Conservation (phyloP, 1,284 basidiomycete species). For the Cerioporus squamosus region DNA sequence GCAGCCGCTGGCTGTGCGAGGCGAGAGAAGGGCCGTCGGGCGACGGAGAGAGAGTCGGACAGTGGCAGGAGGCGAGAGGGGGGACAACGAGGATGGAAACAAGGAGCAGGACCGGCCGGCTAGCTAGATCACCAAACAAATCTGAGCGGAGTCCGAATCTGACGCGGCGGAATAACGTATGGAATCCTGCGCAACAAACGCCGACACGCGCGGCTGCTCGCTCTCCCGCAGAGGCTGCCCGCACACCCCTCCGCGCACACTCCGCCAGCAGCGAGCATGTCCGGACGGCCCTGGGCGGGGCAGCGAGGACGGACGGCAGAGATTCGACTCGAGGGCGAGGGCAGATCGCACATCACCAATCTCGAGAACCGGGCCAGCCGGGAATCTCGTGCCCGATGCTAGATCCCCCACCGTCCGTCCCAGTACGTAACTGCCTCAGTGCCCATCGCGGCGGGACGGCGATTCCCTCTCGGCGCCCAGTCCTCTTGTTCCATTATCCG, state of each 20-base stretch:
- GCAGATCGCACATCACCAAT: conserved; percentile 36
- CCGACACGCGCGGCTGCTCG: conserved; percentile 15
- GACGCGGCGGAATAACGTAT: conserved; percentile 27
- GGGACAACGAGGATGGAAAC: conserved; percentile 30
- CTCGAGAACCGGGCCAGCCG: conserved; percentile 34
- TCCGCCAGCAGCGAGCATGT: neutral
- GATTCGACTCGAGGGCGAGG: conserved; percentile 12
- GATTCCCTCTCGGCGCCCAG: conserved; percentile 33
- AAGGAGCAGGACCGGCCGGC: conserved; percentile 26
- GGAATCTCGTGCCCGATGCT: conserved; percentile 35
- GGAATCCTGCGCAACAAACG: conserved; percentile 23
- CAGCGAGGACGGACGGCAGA: conserved; percentile 8
- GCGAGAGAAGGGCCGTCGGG: neutral
- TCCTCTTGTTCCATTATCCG: conserved; percentile 23
- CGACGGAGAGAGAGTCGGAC: conserved; percentile 4
- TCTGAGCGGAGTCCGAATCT: conserved; percentile 33
- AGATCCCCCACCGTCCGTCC: conserved; percentile 26
- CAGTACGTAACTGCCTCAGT: conserved; percentile 31
- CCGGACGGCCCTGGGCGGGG: neutral
- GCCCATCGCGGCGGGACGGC: conserved; percentile 32
- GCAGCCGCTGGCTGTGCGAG: conserved; percentile 1
- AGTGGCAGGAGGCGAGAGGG: conserved; percentile 20
- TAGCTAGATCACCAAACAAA: conserved; percentile 32
- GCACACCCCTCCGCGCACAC: neutral
- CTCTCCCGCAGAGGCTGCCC: neutral